Evolutionary conservation across 2,329 filamentous ascomycete species (phyloP).

Genomic region (Botrytis squamosa): DNA sequence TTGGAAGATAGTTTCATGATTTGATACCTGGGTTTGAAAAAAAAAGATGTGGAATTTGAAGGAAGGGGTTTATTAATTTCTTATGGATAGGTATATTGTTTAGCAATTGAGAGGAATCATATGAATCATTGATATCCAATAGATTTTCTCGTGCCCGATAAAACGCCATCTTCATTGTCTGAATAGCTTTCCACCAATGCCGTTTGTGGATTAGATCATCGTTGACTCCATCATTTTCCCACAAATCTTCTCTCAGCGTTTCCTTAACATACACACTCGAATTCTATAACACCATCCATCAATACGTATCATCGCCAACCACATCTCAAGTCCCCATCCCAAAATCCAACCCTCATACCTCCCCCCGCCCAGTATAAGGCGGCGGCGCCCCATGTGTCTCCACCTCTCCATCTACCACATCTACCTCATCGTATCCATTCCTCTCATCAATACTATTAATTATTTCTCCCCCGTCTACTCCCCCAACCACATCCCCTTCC

Average conservation of each 20-base stretch:
- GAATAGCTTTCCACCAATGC: neutral
- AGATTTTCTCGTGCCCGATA: neutral
- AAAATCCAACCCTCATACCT: neutral
- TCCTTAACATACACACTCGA: rapidly evolving
- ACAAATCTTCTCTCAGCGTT: neutral
- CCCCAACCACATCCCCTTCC: no score
- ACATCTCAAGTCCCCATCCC: neutral
- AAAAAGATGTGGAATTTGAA: neutral
- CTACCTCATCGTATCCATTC: neutral
- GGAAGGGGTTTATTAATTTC: neutral
- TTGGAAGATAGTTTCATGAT: neutral
- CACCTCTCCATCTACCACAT: neutral
- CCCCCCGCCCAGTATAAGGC: neutral
- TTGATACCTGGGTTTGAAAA: neutral
- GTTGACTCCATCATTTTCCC: neutral
- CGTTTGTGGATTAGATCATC: neutral
- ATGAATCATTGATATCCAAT: neutral
- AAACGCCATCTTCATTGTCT: neutral
- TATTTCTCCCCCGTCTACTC: neutral
- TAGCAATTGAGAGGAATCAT: neutral
- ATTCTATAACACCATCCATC: neutral
- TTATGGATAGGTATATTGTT: neutral
- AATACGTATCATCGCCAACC: neutral
- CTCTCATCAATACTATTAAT: neutral
- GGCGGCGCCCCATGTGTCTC: neutral